phyloP scores from a whole-genome alignment of 495 filamentous ascomycete species.

The Tuber magnatum region DNA sequence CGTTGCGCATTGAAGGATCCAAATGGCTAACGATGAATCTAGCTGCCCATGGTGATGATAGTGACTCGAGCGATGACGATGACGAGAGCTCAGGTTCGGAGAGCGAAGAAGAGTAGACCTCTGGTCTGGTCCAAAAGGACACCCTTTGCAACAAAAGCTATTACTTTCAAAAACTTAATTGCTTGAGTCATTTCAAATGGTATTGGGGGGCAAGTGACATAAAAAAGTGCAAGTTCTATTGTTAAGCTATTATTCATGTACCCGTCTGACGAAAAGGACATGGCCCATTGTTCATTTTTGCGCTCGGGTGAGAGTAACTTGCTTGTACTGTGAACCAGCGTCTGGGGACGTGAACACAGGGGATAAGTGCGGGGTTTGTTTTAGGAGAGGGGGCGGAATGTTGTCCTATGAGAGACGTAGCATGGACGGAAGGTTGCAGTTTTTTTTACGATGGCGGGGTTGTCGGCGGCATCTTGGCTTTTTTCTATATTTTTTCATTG shows the following conservation, averaged over 20 bases:
- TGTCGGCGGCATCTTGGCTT: slow-evolving; percentile 4
- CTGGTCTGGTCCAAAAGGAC: neutral
- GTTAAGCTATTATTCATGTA: slow-evolving; percentile 4
- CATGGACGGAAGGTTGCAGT: neutral
- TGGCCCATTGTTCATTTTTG: neutral
- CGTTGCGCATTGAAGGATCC: neutral
- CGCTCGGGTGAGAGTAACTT: slow-evolving; percentile 1
- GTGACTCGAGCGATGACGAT: slow-evolving; percentile 39
- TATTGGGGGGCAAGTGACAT: neutral
- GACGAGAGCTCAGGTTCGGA: slow-evolving; percentile 39
- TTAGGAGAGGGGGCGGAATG: neutral
- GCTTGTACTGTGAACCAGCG: slow-evolving; percentile 1
- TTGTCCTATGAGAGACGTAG: slow-evolving; percentile 4
- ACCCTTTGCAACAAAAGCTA: slow-evolving; percentile 5
- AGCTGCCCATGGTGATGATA: slow-evolving; percentile 33
- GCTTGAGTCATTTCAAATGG: slow-evolving; percentile 3
- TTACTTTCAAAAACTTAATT: slow-evolving; percentile 21
- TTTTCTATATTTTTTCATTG: slow-evolving; percentile 1
- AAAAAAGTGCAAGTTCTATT: slow-evolving; percentile 4
- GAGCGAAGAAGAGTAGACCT: slow-evolving; percentile 38
- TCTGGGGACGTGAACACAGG: neutral
- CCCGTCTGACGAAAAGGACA: neutral
- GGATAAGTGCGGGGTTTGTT: slow-evolving; percentile 5
- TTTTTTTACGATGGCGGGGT: slow-evolving; percentile 1
- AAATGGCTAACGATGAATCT: slow-evolving; percentile 7